Percentiles rank a stretch among this genome's conserved stretches.
These are phyloP conservation scores for Lachancea thermotolerans DNA, from an alignment of 805 yeast genomes.

Conservation along the genomic window DNA sequence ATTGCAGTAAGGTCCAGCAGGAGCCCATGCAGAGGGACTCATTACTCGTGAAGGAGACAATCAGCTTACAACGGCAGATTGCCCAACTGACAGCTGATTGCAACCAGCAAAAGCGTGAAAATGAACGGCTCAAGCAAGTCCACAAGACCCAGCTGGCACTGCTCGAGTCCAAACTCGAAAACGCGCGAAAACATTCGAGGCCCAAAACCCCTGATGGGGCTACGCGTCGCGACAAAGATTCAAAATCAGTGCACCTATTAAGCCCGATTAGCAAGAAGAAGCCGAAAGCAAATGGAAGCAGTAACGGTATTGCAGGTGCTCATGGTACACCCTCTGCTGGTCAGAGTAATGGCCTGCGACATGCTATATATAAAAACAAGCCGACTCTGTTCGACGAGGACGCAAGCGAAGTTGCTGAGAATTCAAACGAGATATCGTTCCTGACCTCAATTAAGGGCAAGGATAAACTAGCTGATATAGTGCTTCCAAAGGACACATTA, in stretches of 20 bases:
- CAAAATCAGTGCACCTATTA: slow-evolving; percentile 15
- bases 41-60: slow-evolving; percentile 27
- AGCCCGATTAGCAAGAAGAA: slow-evolving; percentile 16
- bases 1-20: background rate
- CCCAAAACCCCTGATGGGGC: slow-evolving; percentile 14
- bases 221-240: slow-evolving; percentile 3
- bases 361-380: slow-evolving; percentile 19
- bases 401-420: slow-evolving; percentile 13
- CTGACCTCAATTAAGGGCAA: slow-evolving; percentile 15
- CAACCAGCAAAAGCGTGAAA: slow-evolving; percentile 24
- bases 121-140: slow-evolving; percentile 28
- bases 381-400: slow-evolving; percentile 18
- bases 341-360: slow-evolving; percentile 17
- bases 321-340: slow-evolving; percentile 14
- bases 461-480: slow-evolving; percentile 13
- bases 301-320: slow-evolving; percentile 17
- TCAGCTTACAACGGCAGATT: slow-evolving; percentile 32
- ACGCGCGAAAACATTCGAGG: slow-evolving; percentile 27
- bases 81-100: slow-evolving; percentile 31
- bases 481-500: slow-evolving; percentile 14
- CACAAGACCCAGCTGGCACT: slow-evolving; percentile 32
- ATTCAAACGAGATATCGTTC: slow-evolving; percentile 15
- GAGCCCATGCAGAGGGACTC: slow-evolving; percentile 4
- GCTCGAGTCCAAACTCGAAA: slow-evolving; percentile 32
- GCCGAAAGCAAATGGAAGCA: slow-evolving; percentile 2